Percentiles rank a stretch among this genome's conserved stretches.
Evolutionary conservation across 495 filamentous ascomycete genomes (phyloP).

Genomic region (Lasiosphaeria miniovina): DNA sequence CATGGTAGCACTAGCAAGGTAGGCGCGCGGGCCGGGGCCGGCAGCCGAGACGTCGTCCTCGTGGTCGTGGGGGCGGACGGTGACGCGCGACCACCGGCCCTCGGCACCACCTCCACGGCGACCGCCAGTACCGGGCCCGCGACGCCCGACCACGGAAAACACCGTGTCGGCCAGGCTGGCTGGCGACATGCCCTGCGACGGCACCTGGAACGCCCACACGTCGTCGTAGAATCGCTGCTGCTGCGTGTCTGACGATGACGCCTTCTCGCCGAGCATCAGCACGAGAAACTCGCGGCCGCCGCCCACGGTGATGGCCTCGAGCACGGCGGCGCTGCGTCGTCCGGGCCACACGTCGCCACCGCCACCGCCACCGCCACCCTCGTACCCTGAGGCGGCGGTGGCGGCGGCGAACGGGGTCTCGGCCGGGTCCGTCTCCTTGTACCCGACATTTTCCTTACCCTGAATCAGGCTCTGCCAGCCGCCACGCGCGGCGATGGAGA

Average conservation of each 20-base stretch:
- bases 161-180: conserved; percentile 53
- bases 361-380: conserved; percentile 36
- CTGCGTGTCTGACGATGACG: conserved; percentile 64
- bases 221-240: conserved; percentile 65
- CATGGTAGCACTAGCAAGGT: conserved; percentile 46
- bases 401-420: conserved; percentile 19
- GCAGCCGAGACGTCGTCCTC: conserved; percentile 39
- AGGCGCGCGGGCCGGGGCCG: conserved; percentile 44
- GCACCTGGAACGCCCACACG: conserved; percentile 71
- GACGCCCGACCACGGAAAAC: conserved; percentile 50
- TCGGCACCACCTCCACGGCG: conserved; percentile 36
- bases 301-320: conserved; percentile 48
- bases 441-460: conserved; percentile 26
- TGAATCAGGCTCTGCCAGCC: conserved; percentile 38
- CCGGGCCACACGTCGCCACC: conserved; percentile 40
- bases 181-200: conserved; percentile 45
- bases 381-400: conserved; percentile 38
- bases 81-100: conserved; percentile 49
- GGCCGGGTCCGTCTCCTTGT: conserved; percentile 24
- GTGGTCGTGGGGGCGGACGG: conserved; percentile 41
- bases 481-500: conserved; percentile 33
- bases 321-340: conserved; percentile 38
- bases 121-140: conserved; percentile 3
- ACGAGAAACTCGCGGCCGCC: conserved; percentile 59
- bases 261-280: conserved; percentile 64